Evolutionary conservation across 1,284 basidiomycete species (phyloP).

Genomic region (Naganishia sp.): DNA sequence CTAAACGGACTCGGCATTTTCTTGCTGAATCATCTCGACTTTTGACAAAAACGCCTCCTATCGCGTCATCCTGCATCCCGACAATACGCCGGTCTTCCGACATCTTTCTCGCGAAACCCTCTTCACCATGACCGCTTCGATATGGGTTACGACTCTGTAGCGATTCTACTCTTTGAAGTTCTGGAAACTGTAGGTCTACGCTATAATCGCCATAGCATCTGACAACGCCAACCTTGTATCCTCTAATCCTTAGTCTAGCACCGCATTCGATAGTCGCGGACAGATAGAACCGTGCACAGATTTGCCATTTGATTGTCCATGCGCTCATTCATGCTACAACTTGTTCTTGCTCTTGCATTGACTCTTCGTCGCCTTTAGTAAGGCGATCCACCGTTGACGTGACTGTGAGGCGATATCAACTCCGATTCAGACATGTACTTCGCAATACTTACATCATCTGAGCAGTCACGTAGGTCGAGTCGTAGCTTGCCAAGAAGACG

Average conservation of each 20-base stretch:
- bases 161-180: no score
- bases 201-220: no score
- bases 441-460: conserved; percentile 34
- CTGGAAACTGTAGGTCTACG: no score
- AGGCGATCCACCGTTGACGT: conserved; percentile 24
- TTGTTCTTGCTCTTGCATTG: neutral
- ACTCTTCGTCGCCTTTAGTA: conserved; percentile 6
- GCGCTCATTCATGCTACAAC: conserved; percentile 9
- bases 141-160: no score
- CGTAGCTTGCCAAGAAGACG: conserved; percentile 60
- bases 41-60: neutral
- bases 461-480: conserved; percentile 60
- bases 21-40: neutral
- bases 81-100: neutral
- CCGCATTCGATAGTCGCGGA: no score
- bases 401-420: neutral
- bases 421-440: neutral
- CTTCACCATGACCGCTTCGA: no score
- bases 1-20: neutral
- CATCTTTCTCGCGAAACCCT: no score
- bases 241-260: no score
- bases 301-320: neutral
- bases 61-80: neutral
- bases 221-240: no score
- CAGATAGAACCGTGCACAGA: no score